These are phyloP conservation scores for Nemophila menziesii DNA, from an alignment of 257 asterid species.

Conservation along the genomic window DNA sequence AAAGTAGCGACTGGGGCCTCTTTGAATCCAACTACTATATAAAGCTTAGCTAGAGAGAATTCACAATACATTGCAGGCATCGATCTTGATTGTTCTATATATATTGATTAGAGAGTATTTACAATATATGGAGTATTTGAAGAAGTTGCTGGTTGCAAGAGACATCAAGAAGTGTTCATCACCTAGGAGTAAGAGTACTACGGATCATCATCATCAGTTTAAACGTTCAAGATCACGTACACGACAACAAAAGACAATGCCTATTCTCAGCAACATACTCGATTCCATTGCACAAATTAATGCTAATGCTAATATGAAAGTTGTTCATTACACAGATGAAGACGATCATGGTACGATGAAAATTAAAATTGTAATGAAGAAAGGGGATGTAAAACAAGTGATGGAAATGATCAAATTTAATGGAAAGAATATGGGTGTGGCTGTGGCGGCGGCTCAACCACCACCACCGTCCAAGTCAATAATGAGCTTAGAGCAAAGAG, in stretches of 20 bases:
- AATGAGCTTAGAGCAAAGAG: conserved; percentile 40
- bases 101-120: too few relatives aligned
- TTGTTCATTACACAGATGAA: conserved; percentile 5
- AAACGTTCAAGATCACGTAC: conserved; percentile 22
- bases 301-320: conserved; percentile 20
- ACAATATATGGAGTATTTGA: background rate
- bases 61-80: too few relatives aligned
- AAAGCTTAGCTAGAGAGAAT: too few relatives aligned
- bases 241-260: conserved; percentile 24
- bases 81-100: too few relatives aligned
- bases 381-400: conserved; percentile 42
- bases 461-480: conserved; percentile 7
- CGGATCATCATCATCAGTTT: conserved; percentile 15
- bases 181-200: background rate
- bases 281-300: conserved; percentile 29
- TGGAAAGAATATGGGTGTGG: conserved; percentile 1
- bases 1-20: too few relatives aligned
- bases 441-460: conserved; percentile 3
- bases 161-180: background rate
- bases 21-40: too few relatives aligned
- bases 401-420: conserved; percentile 32
- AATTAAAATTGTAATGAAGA: conserved; percentile 46
- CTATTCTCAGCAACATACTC: conserved; percentile 16
- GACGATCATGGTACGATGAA: conserved; percentile 23
- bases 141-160: background rate